Evolutionary conservation across 2,329 filamentous ascomycete genomes (phyloP), one percentile per base, ranked within the genome.

Genomic region (Pseudocercospora fuligena): DNA sequence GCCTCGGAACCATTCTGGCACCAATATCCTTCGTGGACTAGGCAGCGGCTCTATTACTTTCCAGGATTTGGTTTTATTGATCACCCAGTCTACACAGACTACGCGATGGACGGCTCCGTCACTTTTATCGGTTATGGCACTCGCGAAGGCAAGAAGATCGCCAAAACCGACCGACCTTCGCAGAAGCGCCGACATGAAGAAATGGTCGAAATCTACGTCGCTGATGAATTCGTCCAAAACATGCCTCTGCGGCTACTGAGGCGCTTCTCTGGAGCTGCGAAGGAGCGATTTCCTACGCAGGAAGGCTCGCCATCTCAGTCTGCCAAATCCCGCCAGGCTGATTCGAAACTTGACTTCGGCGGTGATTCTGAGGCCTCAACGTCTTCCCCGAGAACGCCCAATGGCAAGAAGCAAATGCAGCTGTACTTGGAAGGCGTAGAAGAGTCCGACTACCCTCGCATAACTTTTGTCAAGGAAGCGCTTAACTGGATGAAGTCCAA

Each of bases 11-110:
- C 62, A 21, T 70, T 70, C 51, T 64, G 60, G 64, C 51, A 66
- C 25, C 69, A 70, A 47, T 60, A 63, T 25, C 68, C 68, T 5
- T 53, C 43, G 21, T 68, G 68, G 68, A 53, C 61, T 16, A 36
- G 43, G 8, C 56, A 64, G 14, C 59, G 58, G 27, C 46, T 68
- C 11, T 66, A 64, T 14, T 66, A 63, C 36, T 66, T 68, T 57
- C 61, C 60, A 14, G 60, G 33, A 11, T 60, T 59, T 19, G 60
- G 66, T 8, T 66, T 33, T 40, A 31, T 60, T 27, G 59, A 63
- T 25, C 27, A 54, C 6, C 66, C 66, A 5, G 53, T 67, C 2
- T 68, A 68, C 57, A 61, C 40, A 12, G 46, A 23, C 16, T 19
- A 47, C 29, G 43, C 40, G 5, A 63, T 54, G 49, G 60, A 68